Evolutionary conservation across 306 rosid species (phyloP), one percentile per base, ranked within the genome.

Genomic region (Purshia tridentata): DNA sequence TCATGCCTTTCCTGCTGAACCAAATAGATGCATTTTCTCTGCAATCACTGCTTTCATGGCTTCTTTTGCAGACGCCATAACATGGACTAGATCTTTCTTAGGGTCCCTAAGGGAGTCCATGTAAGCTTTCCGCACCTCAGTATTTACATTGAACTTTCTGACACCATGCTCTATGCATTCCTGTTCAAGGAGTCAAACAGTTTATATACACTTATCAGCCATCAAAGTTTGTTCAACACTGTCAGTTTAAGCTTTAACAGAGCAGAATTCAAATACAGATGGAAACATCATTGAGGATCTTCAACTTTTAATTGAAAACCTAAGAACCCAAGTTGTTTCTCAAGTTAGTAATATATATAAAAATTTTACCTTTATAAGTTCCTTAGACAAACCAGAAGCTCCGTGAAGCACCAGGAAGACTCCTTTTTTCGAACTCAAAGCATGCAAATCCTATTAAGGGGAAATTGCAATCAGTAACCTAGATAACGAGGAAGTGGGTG

Each of bases 61-160:
- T 66, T 86, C 92, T 86, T 86, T 93, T 9, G 97, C 92, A n/a
- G 93, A 81, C 65, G 80, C 86, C 96, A 93, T 89, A 46, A 86
- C 96, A 65, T 87, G 86, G 83, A 91, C 97, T 1, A 93, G 83
- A 80, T 93, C 98, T 69, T 85, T 91, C 78, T 86, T 77, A 7
- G 96, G 87, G 76, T 49, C 82, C 67, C 41, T 78, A 13, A 93
- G 86, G 37, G 98, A 88, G 42, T 91, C 98, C 91, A 89, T 82
- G 87, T 86, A 93, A n/a, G 98, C 98, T 83, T 88, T 89, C 58
- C 97, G 89, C 57, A 93, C 92, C 79, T 93, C 98, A 0, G 98
- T 93, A 85, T 93, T 93, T 35, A 93, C 98, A 65, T 93, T 93
- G 90, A 93, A 93, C 82, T 93, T 93, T 75, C 91, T 89, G 77